Percentiles rank a stretch among this genome's conserved stretches.
phyloP scores from a whole-genome alignment of 352 stramenopile species.

The Achlya hypogyna region DNA sequence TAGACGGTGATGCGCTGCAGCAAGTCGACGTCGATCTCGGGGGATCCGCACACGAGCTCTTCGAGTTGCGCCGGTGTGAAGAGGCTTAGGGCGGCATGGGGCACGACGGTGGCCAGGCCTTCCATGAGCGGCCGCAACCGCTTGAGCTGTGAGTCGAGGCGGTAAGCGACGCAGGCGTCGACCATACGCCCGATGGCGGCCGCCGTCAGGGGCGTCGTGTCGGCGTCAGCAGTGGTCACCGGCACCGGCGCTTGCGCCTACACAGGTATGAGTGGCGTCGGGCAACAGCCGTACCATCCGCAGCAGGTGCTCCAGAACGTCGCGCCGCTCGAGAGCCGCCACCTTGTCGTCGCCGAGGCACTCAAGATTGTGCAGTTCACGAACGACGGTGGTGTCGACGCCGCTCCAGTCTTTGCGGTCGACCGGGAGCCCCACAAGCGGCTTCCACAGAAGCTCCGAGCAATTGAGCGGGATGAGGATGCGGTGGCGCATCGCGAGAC shows the following conservation, averaged over 20 bases:
- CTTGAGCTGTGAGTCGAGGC: neutral
- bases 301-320: slow-evolving; percentile 14
- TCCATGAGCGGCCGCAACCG: slow-evolving; percentile 11
- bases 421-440: slow-evolving; percentile 26
- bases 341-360: slow-evolving; percentile 9
- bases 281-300: neutral
- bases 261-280: neutral
- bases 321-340: neutral
- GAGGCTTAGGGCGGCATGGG: slow-evolving; percentile 69
- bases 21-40: slow-evolving; percentile 82
- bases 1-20: slow-evolving; percentile 78
- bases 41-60: slow-evolving; percentile 75
- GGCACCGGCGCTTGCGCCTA: slow-evolving; percentile 1
- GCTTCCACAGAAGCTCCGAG: slow-evolving; percentile 29
- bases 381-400: slow-evolving; percentile 27
- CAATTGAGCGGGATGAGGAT: slow-evolving; percentile 34
- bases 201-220: neutral
- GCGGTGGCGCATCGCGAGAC: slow-evolving; percentile 28
- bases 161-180: neutral
- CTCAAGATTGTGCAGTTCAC: slow-evolving; percentile 23
- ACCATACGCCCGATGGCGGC: neutral
- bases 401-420: slow-evolving; percentile 27
- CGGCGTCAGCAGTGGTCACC: neutral
- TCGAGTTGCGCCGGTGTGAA: slow-evolving; percentile 77
- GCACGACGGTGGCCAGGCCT: slow-evolving; percentile 76